Evolutionary conservation across 441 rosid species (phyloP).

Genomic region (Erodium moschatum): DNA sequence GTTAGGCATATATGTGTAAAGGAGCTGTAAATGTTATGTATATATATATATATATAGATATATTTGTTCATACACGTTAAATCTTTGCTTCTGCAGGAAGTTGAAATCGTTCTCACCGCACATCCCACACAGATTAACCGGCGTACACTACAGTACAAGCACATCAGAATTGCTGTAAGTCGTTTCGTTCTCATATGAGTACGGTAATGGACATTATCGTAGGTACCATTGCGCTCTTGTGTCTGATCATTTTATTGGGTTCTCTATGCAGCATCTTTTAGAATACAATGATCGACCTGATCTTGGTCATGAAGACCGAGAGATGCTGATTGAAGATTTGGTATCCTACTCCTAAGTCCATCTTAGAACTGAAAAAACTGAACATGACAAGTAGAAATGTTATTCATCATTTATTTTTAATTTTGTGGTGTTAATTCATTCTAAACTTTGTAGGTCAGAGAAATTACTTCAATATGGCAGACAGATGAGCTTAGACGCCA

Average conservation of each 20-base stretch:
- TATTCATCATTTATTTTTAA: not conserved
- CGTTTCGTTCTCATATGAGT: not conserved
- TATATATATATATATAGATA: too few relatives aligned
- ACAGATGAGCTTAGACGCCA: constrained; percentile 97
- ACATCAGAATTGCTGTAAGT: constrained; percentile 82
- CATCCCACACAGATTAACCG: constrained; percentile 94
- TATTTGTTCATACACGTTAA: constrained; percentile 12
- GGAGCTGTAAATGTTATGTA: constrained; percentile 7
- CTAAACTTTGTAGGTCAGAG: constrained; percentile 58
- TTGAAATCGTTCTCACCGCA: constrained; percentile 96
- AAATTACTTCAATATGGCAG: constrained; percentile 90
- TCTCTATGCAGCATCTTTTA: constrained; percentile 63
- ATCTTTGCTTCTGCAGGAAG: constrained; percentile 48
- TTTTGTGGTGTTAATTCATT: constrained; percentile 14
- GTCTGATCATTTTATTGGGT: not conserved
- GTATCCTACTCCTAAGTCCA: constrained; percentile 26
- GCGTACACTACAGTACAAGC: constrained; percentile 87
- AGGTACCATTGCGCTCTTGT: not conserved
- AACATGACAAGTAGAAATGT: not conserved
- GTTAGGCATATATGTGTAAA: not conserved
- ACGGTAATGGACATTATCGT: not conserved
- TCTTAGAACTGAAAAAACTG: not conserved
- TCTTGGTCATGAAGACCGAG: constrained; percentile 88
- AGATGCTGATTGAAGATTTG: constrained; percentile 88
- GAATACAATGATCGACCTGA: constrained; percentile 87